Evolutionary conservation across 2,329 filamentous ascomycete genomes (phyloP).

Genomic region (Apiospora rasikravindrae): DNA sequence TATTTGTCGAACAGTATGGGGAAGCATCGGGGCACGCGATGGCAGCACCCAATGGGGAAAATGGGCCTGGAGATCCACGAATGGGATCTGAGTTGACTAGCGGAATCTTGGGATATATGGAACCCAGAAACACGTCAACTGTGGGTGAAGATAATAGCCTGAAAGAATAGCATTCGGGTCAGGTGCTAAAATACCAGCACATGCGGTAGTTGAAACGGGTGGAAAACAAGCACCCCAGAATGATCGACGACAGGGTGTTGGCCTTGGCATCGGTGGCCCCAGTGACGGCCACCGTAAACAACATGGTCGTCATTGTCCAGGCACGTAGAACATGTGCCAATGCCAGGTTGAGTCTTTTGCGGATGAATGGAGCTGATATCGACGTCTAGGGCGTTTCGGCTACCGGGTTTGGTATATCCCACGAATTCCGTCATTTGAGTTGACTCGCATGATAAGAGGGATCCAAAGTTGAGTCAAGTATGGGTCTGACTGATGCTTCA

Average conservation of each 20-base stretch:
- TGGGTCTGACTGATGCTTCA: neutral
- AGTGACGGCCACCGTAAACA: neutral
- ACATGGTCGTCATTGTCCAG: neutral
- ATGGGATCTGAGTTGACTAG: neutral
- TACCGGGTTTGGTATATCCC: neutral
- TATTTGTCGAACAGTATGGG: neutral
- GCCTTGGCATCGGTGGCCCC: neutral
- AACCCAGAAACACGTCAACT: neutral
- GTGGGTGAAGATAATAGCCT: constrained; percentile 12
- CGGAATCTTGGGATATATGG: neutral
- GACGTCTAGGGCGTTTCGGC: neutral
- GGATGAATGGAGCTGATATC: neutral
- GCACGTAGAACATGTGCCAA: neutral
- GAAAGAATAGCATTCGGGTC: neutral
- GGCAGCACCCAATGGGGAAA: constrained; percentile 9
- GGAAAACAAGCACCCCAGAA: neutral
- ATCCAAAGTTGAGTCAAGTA: neutral
- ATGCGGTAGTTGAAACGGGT: neutral
- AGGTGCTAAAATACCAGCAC: neutral
- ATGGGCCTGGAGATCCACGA: neutral
- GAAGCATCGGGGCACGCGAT: constrained; percentile 6
- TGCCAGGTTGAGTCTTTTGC: neutral
- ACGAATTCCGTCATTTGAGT: neutral
- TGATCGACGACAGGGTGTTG: constrained; percentile 5
- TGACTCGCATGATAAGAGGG: neutral